These are phyloP conservation scores for Cardiospermum halicacabum DNA, from an alignment of 345 rosid species.

Conservation along the genomic window DNA sequence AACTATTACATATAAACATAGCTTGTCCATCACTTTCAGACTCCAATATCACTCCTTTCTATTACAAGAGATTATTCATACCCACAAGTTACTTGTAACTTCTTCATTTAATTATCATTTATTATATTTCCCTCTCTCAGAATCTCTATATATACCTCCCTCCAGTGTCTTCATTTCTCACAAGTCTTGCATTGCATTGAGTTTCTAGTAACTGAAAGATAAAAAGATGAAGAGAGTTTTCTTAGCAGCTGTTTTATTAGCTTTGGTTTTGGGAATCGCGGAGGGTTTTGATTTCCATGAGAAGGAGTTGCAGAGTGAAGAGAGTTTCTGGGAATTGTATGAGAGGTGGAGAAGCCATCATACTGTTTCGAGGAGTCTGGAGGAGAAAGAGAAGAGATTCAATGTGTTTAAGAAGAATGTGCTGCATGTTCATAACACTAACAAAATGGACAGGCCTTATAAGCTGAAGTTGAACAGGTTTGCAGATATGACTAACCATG, in stretches of 20 bases:
- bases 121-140: background rate
- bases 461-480: conserved; percentile 84
- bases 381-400: conserved; percentile 61
- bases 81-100: conserved; percentile 49
- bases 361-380: conserved; percentile 54
- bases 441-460: conserved; percentile 65
- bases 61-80: conserved; percentile 20
- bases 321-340: conserved; percentile 66
- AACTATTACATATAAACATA: background rate
- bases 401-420: conserved; percentile 79
- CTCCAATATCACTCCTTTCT: conserved; percentile 12
- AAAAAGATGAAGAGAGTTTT: conserved; percentile 27
- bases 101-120: conserved; percentile 20
- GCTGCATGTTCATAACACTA: conserved; percentile 61
- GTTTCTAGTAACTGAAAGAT: background rate
- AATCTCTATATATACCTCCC: conserved; percentile 28
- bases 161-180: background rate
- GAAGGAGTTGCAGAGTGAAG: conserved; percentile 57
- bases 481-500: conserved; percentile 80
- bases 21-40: conserved; percentile 16
- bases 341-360: conserved; percentile 92
- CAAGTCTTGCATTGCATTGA: background rate
- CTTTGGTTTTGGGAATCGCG: conserved; percentile 36
- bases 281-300: conserved; percentile 64
- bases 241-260: conserved; percentile 32